Evolutionary conservation across 768 basidiomycete genomes (phyloP), one percentile per base, ranked within the genome.

Genomic region (Termitomyces sp.): DNA sequence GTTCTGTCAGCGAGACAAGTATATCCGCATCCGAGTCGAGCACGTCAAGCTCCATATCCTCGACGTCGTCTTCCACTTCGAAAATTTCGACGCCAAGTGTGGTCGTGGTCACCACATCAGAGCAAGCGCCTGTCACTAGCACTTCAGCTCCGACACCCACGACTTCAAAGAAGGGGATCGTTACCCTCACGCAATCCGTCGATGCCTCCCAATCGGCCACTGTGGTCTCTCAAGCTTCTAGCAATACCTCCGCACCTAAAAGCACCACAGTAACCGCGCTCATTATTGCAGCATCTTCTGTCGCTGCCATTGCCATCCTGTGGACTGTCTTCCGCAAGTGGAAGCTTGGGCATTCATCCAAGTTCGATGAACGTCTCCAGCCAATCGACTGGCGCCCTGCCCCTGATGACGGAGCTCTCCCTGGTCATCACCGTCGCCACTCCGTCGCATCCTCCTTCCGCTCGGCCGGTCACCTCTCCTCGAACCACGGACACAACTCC

Each of bases 241-340:
- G 66, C 42, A 65, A 67, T 18, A 60, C 67, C 3, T 57, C 69
- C 26, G 61, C 72, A 37, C 67, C 67, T 13, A 76, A 76, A 60
- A 74, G 71, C 58, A 78, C 71, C 34, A 75, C 82, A 5, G 72
- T 83, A 54, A 91, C 86, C 18, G 78, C 84, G 43, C 74, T 95
- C 64, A 87, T 92, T 65, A 82, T 83, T 51, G 76, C 91, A 52
- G 93, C 83, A 4, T 79, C 87, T 6, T 84, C 79, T 46, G 64
- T 93, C 43, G 93, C 84, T 52, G 88, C 80, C 32, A 68, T 88
- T 52, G 80, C 82, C 56, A 84, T 93, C 64, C 77, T 88, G 61
- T 95, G 93, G 93, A 95, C 92, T 48, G 74, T 93, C 67, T 89
- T 94, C 79, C 88, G 93, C 76, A 93, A 94, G 72, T 93, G 91